Conservation (phyloP, 78 protist species). For the Mantamonas sphyraenae region DNA sequence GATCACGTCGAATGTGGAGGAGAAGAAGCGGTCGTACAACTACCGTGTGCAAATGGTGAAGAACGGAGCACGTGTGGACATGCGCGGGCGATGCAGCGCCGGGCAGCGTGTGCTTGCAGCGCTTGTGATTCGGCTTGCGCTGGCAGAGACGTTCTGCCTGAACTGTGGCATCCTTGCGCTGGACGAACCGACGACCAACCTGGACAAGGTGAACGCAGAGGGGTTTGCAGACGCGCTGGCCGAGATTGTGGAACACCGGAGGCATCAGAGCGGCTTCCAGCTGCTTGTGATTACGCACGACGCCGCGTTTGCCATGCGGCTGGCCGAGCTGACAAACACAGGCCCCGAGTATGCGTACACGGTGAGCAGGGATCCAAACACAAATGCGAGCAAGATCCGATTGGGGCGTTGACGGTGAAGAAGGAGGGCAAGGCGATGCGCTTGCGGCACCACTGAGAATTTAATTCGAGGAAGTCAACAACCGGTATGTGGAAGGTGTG, state of each 20-base stretch:
- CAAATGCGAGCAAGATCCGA: too few relatives aligned
- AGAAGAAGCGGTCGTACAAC: constrained; percentile 4
- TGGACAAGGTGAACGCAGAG: constrained; percentile 86
- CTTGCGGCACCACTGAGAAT: too few relatives aligned
- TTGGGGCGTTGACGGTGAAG: too few relatives aligned
- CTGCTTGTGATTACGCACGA: constrained; percentile 98
- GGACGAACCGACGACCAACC: constrained; percentile 99
- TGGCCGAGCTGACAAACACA: constrained; percentile 6
- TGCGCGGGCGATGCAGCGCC: constrained; percentile 98
- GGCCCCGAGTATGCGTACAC: constrained; percentile 1
- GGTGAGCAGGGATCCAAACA: too few relatives aligned
- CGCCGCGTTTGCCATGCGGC: constrained; percentile 78
- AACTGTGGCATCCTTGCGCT: constrained; percentile 97
- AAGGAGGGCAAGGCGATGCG: too few relatives aligned
- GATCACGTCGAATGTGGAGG: constrained; percentile 64
- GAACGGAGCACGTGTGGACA: constrained; percentile 76
- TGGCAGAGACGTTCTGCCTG: constrained; percentile 93
- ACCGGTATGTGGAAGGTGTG: too few relatives aligned
- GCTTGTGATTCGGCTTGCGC: constrained; percentile 93
- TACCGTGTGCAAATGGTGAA: constrained; percentile 74
- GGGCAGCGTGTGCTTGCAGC: constrained; percentile 97
- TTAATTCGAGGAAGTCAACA: too few relatives aligned
- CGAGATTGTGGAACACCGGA: constrained; percentile 52
- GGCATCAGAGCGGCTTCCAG: constrained; percentile 82
- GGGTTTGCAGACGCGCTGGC: constrained; percentile 67